A percentile compares a stretch with the other conserved stretches of the same genome.
Conservation (phyloP, 208 protist species). For the Histomonas meleagridis region DNA sequence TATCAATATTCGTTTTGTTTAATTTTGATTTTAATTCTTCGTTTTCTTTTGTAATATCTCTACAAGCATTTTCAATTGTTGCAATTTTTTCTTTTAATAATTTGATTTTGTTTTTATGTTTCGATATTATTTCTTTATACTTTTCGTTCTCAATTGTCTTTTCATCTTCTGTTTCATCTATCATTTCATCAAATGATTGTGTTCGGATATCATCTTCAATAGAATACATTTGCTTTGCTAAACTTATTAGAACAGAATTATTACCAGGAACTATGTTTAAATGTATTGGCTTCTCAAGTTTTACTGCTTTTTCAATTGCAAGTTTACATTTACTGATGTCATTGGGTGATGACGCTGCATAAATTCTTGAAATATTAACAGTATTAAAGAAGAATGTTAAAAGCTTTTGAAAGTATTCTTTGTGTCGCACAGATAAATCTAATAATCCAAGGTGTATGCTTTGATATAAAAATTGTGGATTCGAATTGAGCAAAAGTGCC, state of each 20-base stretch:
- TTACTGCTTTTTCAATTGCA: too few species aligned
- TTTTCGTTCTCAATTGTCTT: background rate
- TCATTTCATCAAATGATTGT: too few species aligned
- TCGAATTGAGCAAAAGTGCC: background rate
- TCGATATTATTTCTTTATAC: background rate
- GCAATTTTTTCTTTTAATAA: background rate
- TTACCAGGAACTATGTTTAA: too few species aligned
- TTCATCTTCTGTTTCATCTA: too few species aligned
- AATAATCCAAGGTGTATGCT: background rate
- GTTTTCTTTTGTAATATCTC: background rate
- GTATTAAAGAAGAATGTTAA: background rate
- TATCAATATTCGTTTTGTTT: too few species aligned
- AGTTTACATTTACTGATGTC: too few species aligned
- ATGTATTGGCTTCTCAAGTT: too few species aligned
- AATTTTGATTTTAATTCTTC: too few species aligned
- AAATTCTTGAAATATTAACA: background rate
- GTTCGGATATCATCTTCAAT: background rate
- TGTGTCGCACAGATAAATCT: background rate
- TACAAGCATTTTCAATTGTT: background rate
- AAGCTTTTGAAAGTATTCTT: background rate
- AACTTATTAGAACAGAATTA: too few species aligned
- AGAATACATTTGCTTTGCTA: background rate
- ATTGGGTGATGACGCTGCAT: background rate
- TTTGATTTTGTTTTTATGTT: background rate
- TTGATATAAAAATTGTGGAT: background rate